Evolutionary conservation across 2,329 filamentous ascomycete species (phyloP), one percentile per base, ranked within the genome.

Genomic region (Pezicula radicicola): DNA sequence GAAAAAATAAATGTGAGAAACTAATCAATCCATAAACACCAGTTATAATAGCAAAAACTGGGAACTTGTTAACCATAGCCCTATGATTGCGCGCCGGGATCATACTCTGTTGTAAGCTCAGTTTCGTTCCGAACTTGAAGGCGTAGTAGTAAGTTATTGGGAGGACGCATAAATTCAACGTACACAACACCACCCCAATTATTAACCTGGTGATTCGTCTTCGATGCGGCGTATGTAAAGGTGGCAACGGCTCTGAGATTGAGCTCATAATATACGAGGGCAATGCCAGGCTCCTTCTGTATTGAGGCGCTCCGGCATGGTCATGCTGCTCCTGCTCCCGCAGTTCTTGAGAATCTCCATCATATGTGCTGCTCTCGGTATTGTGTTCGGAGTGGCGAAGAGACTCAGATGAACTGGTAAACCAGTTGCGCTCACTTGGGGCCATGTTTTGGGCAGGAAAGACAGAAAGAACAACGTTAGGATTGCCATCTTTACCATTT

Each of bases 131-230:
- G 48, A 59, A 64, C 10, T 55, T 60, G 40, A 64, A 55, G 10
- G 62, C 59, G 55, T 63, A 63, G 33, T 58, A 64, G 33, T 62
- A 64, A 18, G 55, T 55, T 28, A 64, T 61, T 15, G 61, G 61
- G 4, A 64, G 44, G 37, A 50, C 52, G 33, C 52, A 57, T n/a
- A 64, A 54, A 51, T 64, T 60, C 44, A 62, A 48, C 10, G 55
- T 54, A 16, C 4, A 48, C 33, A 18, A 63, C 42, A 5, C 59
- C 60, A 40, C 55, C 16, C 44, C 44, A 48, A 62, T 43, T 18
- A 55, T 52, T 8, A 58, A 37, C 40, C 41, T 54, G 5, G 21
- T 27, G 12, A 45, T 15, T 21, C 61, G 48, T 48, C 44, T 60
- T 37, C 52, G 49, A 54, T 62, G 60, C 21, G 61, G 60, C 49